These are phyloP conservation scores for Suillus ampliporus DNA, from an alignment of 768 basidiomycete species.

Conservation along the genomic window DNA sequence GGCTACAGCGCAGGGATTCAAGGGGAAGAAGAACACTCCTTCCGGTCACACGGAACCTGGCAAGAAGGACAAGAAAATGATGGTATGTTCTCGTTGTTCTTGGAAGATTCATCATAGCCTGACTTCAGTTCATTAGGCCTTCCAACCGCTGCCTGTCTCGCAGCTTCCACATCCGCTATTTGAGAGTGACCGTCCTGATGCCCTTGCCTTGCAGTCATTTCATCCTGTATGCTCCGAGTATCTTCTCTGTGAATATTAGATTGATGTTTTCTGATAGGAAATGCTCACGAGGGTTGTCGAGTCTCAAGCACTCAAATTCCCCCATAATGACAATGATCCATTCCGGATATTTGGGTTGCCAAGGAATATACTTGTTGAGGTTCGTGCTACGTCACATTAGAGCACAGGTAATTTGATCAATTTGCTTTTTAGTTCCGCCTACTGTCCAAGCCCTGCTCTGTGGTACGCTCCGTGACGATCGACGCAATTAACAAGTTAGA, in stretches of 20 bases:
- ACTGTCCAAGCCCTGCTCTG: conserved; percentile 71
- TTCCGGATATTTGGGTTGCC: conserved; percentile 76
- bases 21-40: neutral
- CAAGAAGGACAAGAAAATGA: conserved; percentile 11
- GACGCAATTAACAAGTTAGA: conserved; percentile 59
- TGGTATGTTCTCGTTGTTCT: conserved; percentile 1
- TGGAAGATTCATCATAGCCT: neutral
- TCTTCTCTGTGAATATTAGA: conserved; percentile 2
- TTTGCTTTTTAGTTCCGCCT: conserved; percentile 59
- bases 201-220: conserved; percentile 47
- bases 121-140: conserved; percentile 39
- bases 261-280: conserved; percentile 33
- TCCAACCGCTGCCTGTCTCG: conserved; percentile 45
- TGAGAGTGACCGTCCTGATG: conserved; percentile 40
- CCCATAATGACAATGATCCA: conserved; percentile 50
- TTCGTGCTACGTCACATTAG: conserved; percentile 36
- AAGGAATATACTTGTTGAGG: conserved; percentile 72
- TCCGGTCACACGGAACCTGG: neutral
- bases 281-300: conserved; percentile 40
- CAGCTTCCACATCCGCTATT: conserved; percentile 50
- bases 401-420: neutral
- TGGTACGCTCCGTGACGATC: conserved; percentile 73
- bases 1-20: conserved; percentile 5
- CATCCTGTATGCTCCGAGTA: conserved; percentile 43
- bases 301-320: conserved; percentile 54